phyloP scores from a whole-genome alignment of 2,329 filamentous ascomycete genomes.

The Diaporthe amygdali region DNA sequence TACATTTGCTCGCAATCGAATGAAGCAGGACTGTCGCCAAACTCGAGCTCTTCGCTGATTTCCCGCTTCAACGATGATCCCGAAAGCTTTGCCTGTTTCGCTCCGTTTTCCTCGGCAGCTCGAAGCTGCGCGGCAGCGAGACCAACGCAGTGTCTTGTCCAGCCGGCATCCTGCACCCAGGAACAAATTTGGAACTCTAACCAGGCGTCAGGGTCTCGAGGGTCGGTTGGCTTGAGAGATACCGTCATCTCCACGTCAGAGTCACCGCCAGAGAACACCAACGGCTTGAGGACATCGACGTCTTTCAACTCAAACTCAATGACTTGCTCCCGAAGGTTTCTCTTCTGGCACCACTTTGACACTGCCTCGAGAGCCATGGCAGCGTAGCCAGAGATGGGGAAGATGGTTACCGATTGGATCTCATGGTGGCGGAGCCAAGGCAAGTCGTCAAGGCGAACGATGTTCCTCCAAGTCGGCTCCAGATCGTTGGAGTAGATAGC shows the following conservation, averaged over 20 bases:
- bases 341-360: slow-evolving; percentile 37
- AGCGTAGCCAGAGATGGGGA: slow-evolving; percentile 59
- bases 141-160: slow-evolving; percentile 65
- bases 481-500: slow-evolving; percentile 49
- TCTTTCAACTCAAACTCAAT: slow-evolving; percentile 53
- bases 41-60: fast-evolving
- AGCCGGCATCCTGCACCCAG: slow-evolving; percentile 54
- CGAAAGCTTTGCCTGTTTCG: neutral
- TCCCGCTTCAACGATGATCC: neutral
- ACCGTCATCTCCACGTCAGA: slow-evolving; percentile 49
- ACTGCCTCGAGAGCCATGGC: slow-evolving; percentile 57
- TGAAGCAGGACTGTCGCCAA: no score
- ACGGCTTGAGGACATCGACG: slow-evolving; percentile 49
- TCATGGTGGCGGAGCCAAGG: slow-evolving; percentile 65
- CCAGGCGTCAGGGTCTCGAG: slow-evolving; percentile 51
- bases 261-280: slow-evolving; percentile 43
- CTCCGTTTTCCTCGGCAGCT: no score
- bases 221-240: slow-evolving; percentile 48
- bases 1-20: slow-evolving; percentile 42
- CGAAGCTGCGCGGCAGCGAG: slow-evolving; percentile 39
- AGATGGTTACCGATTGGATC: slow-evolving; percentile 61
- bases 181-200: slow-evolving; percentile 63
- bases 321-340: slow-evolving; percentile 27
- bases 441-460: slow-evolving; percentile 51
- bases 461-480: slow-evolving; percentile 55